Conservation (phyloP, 2,329 filamentous ascomycete genomes). For the Colletotrichum orchidophilum region DNA sequence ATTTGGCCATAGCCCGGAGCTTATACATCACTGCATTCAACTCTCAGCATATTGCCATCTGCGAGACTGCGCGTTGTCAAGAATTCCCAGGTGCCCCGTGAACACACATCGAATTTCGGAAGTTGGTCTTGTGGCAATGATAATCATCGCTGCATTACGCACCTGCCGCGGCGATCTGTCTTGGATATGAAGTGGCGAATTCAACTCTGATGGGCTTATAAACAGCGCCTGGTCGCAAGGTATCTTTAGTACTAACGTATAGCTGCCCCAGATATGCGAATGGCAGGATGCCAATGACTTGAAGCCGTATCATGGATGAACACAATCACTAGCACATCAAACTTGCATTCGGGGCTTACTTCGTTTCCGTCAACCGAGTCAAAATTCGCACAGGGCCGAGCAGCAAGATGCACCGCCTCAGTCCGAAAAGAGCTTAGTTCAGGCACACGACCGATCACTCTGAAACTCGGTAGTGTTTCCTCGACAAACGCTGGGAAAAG, state of each 20-base stretch:
- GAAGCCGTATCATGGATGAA: background rate
- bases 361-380: background rate
- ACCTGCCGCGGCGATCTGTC: background rate
- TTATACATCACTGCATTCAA: background rate
- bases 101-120: background rate
- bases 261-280: background rate
- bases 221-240: background rate
- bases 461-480: slow-evolving; percentile 35
- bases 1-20: background rate
- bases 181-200: background rate
- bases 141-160: background rate
- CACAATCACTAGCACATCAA: background rate
- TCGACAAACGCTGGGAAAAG: slow-evolving; percentile 29
- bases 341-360: background rate
- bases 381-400: slow-evolving; percentile 18
- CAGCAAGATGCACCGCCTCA: background rate
- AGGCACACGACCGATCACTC: slow-evolving; percentile 32
- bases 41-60: background rate
- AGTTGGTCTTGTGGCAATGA: too few species aligned
- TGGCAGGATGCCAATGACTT: too few species aligned
- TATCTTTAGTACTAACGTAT: background rate
- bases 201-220: background rate
- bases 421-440: slow-evolving; percentile 21
- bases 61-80: background rate
- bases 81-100: background rate